These are phyloP conservation scores for Phytophthora lateralis DNA, from an alignment of 352 stramenopile species.

Conservation along the genomic window DNA sequence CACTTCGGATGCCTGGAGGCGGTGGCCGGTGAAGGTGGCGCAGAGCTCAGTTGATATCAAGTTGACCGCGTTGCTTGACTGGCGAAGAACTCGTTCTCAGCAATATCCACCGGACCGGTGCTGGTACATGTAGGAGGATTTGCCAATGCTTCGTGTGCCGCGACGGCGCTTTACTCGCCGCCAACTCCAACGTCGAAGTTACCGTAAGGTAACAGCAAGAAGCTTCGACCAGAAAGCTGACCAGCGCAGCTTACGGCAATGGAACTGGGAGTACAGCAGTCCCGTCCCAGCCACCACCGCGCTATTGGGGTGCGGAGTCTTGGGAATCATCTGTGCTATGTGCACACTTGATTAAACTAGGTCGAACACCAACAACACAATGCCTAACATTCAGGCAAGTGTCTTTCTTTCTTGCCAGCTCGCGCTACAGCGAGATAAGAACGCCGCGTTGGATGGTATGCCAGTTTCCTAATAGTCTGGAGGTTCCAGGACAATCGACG, in stretches of 20 bases:
- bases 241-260: no score
- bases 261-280: no score
- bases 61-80: background rate
- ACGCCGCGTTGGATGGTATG: constrained; percentile 1
- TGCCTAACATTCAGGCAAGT: no score
- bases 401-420: no score
- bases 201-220: no score
- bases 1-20: no score
- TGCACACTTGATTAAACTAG: background rate
- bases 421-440: background rate
- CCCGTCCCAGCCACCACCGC: no score
- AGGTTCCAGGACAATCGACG: background rate
- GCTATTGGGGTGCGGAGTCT: no score
- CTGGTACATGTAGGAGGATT: background rate
- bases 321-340: background rate
- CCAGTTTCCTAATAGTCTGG: background rate
- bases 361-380: background rate
- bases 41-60: background rate
- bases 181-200: no score
- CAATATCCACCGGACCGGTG: background rate
- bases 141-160: background rate
- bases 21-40: background rate
- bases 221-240: no score
- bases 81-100: background rate
- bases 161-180: background rate